Percentiles rank a stretch among this genome's conserved stretches.
Conservation (phyloP, 2,329 filamentous ascomycete species). For the Cryoendolithus antarcticus region DNA sequence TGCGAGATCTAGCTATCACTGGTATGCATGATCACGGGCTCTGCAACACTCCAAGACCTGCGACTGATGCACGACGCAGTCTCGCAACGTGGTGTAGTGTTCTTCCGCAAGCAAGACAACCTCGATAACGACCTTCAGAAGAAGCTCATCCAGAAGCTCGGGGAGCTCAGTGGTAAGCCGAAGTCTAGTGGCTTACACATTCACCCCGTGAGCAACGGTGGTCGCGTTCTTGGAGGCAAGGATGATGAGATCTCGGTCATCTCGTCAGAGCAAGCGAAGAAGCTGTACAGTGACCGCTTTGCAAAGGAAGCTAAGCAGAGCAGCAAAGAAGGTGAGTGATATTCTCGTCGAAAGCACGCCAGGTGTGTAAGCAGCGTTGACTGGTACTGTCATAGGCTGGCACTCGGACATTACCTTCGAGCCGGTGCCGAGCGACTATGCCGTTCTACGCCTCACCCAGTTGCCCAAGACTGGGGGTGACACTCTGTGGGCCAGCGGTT, state of each 20-base stretch:
- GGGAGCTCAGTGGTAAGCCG: slow-evolving; percentile 48
- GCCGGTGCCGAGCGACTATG: slow-evolving; percentile 50
- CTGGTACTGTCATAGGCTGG: slow-evolving; percentile 23
- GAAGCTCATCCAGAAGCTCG: slow-evolving; percentile 47
- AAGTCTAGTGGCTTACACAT: slow-evolving; percentile 46
- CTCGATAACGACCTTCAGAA: slow-evolving; percentile 52
- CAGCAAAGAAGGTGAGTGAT: slow-evolving; percentile 16
- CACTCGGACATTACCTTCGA: slow-evolving; percentile 55
- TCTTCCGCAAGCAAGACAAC: slow-evolving; percentile 53
- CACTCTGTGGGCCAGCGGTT: slow-evolving; percentile 56
- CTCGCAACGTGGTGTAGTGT: slow-evolving; percentile 56
- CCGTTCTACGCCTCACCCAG: slow-evolving; percentile 44
- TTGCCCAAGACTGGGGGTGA: slow-evolving; percentile 43
- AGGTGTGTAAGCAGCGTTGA: too few relatives aligned
- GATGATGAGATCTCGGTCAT: slow-evolving; percentile 55
- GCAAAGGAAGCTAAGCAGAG: slow-evolving; percentile 26
- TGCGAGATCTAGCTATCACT: slow-evolving; percentile 40
- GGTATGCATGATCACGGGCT: slow-evolving; percentile 29
- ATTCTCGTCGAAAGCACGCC: too few relatives aligned
- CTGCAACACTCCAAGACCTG: background rate
- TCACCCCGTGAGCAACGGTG: slow-evolving; percentile 46
- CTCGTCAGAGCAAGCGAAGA: slow-evolving; percentile 43
- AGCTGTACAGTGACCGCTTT: slow-evolving; percentile 32
- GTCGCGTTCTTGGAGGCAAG: slow-evolving; percentile 36
- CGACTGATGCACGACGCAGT: slow-evolving; percentile 31